Conservation (phyloP, 2,329 filamentous ascomycete species). For the Tympanopsis confertula region DNA sequence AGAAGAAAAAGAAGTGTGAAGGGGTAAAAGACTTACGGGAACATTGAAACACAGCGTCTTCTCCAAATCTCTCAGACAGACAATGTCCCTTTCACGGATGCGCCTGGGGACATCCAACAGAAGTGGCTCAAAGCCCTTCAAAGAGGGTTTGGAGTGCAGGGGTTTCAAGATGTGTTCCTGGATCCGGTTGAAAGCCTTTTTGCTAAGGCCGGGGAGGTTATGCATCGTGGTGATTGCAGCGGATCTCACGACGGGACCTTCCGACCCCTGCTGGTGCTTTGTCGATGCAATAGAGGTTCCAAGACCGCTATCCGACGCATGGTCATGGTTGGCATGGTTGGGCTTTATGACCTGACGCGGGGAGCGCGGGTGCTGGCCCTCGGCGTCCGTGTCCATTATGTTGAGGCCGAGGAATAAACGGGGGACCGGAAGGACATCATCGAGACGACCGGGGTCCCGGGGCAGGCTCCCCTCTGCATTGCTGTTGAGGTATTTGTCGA, state of each 20-base stretch:
- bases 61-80: slow-evolving; percentile 84
- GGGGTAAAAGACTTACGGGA: slow-evolving; percentile 67
- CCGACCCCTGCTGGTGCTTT: slow-evolving; percentile 34
- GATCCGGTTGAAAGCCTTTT: slow-evolving; percentile 65
- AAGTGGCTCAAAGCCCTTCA: slow-evolving; percentile 73
- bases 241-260: slow-evolving; percentile 30
- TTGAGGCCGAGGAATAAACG: slow-evolving; percentile 45
- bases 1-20: slow-evolving; percentile 44
- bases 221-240: slow-evolving; percentile 42
- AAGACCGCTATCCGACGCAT: slow-evolving; percentile 77
- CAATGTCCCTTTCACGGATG: slow-evolving; percentile 75
- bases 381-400: slow-evolving; percentile 32
- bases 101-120: slow-evolving; percentile 67
- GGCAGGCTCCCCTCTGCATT: slow-evolving; percentile 20
- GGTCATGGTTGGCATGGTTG: slow-evolving; percentile 47
- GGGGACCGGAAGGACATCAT: slow-evolving; percentile 48
- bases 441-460: slow-evolving; percentile 23
- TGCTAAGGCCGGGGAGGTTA: slow-evolving; percentile 50
- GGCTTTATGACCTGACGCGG: slow-evolving; percentile 35
- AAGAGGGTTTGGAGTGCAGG: slow-evolving; percentile 58
- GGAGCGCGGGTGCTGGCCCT: slow-evolving; percentile 29
- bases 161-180: slow-evolving; percentile 69
- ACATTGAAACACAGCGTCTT: slow-evolving; percentile 85
- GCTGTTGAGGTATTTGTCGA: slow-evolving; percentile 49
- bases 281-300: slow-evolving; percentile 67